Base-by-base conservation (phyloP, 1,284 basidiomycete genomes). In the Melampsora americana region DNA sequence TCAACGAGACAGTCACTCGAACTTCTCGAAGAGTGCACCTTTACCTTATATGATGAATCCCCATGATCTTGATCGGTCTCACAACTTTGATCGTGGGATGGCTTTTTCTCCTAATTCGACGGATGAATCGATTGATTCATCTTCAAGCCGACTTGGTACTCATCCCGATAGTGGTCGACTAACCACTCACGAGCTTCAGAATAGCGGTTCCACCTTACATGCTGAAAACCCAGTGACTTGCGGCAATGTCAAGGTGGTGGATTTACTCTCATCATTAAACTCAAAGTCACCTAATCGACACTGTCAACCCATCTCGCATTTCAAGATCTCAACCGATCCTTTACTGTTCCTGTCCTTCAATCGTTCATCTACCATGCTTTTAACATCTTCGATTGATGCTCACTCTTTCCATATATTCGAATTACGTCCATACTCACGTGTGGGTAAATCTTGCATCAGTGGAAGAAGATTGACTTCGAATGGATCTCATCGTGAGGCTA, bases 361-460 rank as follows among this genome's bases (percentile, higher is more conserved):
- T 44, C 73, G 53, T 7, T 68, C 73, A 5, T 75, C 73, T 12
- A 68, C 50, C 42, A 18, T 68, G n/a, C n/a, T 75, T 20, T 59
- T 75, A 35, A 64, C 66, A 32, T 68, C 73, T 0, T 75, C 73
- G 26, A 53, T 68, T 61, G 73, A 75, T 35, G 73, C 64, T 28
- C 73, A 75, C 50, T 30, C 66, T 9, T 75, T 75, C 32, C 73
- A 75, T 61, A 44, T 75, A 48, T 75, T 75, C 30, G 73, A 75
- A 59, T 56, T 75, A 1, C 65, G 73, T 20, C 73, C 73, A 18
- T 14, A 14, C 18, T 61, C 66, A 20, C 56, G 65, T 0, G 30
- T 75, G 28, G 73, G 66, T 53, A 68, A 62, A 39, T 74, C 71
- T n/a, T 66, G 56, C 53, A 23, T 67, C 18, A 48, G 46, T 20